Conservation (phyloP, 345 rosid species). For the Psidium guajava region DNA sequence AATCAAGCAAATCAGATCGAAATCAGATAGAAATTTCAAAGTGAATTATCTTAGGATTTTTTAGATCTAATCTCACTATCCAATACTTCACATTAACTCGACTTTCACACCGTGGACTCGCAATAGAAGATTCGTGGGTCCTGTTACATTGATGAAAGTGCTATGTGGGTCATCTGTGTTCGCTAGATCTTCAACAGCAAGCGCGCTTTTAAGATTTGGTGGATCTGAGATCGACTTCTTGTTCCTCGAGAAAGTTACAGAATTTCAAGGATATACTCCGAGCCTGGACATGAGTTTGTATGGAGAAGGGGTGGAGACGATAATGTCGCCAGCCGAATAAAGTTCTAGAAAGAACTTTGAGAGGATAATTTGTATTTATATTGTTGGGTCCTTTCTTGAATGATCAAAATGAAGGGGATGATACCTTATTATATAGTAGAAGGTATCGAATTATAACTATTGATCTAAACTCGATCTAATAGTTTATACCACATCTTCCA, state of each 20-base stretch:
- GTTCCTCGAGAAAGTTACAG: not conserved
- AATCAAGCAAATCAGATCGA: not conserved
- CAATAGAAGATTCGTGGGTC: not conserved
- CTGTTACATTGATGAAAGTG: not conserved
- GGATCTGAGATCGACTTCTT: not conserved
- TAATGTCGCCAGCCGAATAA: not conserved
- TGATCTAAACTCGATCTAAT: no score
- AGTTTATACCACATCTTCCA: no score
- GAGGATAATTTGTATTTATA: no score
- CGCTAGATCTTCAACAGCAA: not conserved
- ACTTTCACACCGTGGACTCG: not conserved
- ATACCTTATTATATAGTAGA: no score
- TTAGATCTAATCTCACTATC: not conserved
- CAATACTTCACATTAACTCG: not conserved
- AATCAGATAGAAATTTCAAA: not conserved
- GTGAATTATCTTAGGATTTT: not conserved
- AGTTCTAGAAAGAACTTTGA: no score
- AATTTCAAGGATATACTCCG: conserved; percentile 24
- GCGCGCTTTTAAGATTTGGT: not conserved
- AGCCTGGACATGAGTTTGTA: conserved; percentile 66
- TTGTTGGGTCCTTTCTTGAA: no score
- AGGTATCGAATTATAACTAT: no score
- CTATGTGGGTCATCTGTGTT: not conserved
- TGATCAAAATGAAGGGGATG: no score
- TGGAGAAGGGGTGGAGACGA: conserved; percentile 66